These are phyloP conservation scores for Pythium volutum DNA, from an alignment of 352 stramenopile genomes.

Conservation along the genomic window DNA sequence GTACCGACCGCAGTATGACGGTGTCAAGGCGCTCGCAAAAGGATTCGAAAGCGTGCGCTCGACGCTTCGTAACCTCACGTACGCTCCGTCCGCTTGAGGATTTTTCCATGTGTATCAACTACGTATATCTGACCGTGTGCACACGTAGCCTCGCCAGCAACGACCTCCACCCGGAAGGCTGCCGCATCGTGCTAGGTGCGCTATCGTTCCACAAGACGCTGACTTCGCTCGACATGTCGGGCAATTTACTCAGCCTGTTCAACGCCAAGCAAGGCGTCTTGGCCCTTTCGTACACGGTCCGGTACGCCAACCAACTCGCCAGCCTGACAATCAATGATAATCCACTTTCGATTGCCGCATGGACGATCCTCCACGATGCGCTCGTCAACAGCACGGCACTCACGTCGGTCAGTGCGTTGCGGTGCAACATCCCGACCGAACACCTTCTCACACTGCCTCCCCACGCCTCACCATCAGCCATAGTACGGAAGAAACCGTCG, in stretches of 20 bases:
- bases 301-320: conserved; percentile 45
- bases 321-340: conserved; percentile 47
- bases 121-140: background rate
- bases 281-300: conserved; percentile 48
- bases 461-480: background rate
- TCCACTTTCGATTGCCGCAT: conserved; percentile 23
- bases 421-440: conserved; percentile 27
- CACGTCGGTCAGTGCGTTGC: conserved; percentile 30
- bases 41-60: conserved; percentile 56
- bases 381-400: conserved; percentile 37
- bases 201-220: conserved; percentile 54
- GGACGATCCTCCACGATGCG: conserved; percentile 21
- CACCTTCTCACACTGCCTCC: background rate
- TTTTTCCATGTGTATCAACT: too few relatives aligned
- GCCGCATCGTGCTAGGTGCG: conserved; percentile 44
- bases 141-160: conserved; percentile 52
- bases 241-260: conserved; percentile 54
- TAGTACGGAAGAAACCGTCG: too few relatives aligned
- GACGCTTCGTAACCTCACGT: conserved; percentile 48
- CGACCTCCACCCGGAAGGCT: conserved; percentile 51
- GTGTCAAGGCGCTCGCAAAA: conserved; percentile 51
- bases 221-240: conserved; percentile 52
- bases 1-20: conserved; percentile 48
- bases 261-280: conserved; percentile 52
- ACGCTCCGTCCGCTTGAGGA: background rate